A percentile compares a stretch with the other conserved stretches of the same genome.
Conservation (phyloP, 2,329 filamentous ascomycete species). For the Colletotrichum destructivum region DNA sequence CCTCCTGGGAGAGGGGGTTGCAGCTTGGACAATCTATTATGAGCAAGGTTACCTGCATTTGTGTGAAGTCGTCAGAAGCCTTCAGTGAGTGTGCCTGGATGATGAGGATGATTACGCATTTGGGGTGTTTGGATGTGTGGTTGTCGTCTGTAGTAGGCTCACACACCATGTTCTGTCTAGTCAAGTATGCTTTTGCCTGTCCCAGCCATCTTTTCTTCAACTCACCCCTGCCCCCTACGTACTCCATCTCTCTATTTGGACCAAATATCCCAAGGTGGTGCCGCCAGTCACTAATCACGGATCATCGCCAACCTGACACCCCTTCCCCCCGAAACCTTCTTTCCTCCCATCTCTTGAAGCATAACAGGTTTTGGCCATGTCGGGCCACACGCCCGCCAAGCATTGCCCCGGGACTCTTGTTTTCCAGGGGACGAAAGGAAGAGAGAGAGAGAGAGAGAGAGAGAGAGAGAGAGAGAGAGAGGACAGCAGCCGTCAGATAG, state of each 20-base stretch:
- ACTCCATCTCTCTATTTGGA: neutral
- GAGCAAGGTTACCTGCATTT: neutral
- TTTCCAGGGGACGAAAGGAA: no score
- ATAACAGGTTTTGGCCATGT: slow-evolving; percentile 33
- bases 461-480: no score
- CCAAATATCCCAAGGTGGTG: slow-evolving; percentile 13
- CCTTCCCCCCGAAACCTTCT: slow-evolving; percentile 25
- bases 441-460: no score
- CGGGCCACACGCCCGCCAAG: slow-evolving; percentile 29
- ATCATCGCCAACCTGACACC: slow-evolving; percentile 1
- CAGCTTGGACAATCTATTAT: neutral
- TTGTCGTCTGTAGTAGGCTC: no score
- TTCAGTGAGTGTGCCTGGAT: neutral
- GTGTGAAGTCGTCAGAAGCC: neutral
- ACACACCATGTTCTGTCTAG: no score
- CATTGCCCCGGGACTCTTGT: slow-evolving; percentile 20
- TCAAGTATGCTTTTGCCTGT: neutral
- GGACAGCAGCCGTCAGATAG: neutral
- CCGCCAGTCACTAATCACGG: neutral
- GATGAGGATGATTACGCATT: neutral
- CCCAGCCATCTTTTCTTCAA: neutral
- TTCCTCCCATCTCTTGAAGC: slow-evolving; percentile 37
- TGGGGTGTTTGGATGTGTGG: neutral
- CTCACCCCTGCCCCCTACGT: neutral
- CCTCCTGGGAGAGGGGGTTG: neutral